A percentile compares a stretch with the other conserved stretches of the same genome.
Conservation (phyloP, 2,329 filamentous ascomycete genomes). For the Mollisiaceae sp. region DNA sequence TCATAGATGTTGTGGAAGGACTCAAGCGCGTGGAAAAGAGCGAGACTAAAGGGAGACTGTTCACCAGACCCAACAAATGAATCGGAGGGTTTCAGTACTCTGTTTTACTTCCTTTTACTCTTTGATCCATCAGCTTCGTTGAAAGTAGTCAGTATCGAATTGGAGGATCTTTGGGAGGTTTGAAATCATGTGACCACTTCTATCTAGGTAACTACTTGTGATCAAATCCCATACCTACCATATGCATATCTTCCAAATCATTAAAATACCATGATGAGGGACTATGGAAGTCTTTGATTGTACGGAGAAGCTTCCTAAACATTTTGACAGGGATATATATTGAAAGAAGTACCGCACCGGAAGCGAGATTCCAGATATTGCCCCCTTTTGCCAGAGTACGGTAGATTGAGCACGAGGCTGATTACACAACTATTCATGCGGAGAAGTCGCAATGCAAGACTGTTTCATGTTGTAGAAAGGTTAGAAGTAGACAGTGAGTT, state of each 20-base stretch:
- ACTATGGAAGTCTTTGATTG: too few species aligned
- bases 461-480: not conserved
- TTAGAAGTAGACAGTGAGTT: not conserved
- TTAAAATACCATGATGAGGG: too few species aligned
- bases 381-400: not conserved
- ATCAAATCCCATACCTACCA: too few species aligned
- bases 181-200: too few species aligned
- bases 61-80: conserved; percentile 21
- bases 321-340: not conserved
- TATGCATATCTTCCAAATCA: too few species aligned
- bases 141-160: too few species aligned
- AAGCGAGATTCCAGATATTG: not conserved
- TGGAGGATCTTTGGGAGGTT: too few species aligned
- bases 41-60: conserved; percentile 21
- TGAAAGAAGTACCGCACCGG: not conserved
- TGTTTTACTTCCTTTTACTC: not conserved
- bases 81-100: not conserved
- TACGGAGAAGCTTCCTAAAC: too few species aligned
- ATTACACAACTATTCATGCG: not conserved
- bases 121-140: not conserved
- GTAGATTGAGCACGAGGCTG: not conserved
- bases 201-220: too few species aligned
- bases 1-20: conserved; percentile 18
- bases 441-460: not conserved
- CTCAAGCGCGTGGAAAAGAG: conserved; percentile 19